A percentile compares a stretch with the other conserved stretches of the same genome.
Conservation (phyloP, 176 grass and related monocot genomes). For the Pontederia crassipes region DNA sequence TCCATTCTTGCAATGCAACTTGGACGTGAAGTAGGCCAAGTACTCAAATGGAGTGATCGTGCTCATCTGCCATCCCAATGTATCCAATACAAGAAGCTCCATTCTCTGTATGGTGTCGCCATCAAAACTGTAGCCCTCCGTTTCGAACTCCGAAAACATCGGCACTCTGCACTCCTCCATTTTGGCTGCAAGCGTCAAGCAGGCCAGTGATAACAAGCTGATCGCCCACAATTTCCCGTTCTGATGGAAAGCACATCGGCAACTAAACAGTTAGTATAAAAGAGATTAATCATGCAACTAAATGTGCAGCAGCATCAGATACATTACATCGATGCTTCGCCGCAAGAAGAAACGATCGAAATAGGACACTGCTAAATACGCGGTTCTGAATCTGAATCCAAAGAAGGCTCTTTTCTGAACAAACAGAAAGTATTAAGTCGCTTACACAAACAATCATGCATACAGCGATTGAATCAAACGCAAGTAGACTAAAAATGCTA, state of each 20-base stretch:
- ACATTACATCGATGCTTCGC: slow-evolving; percentile 60
- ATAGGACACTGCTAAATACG: slow-evolving; percentile 59
- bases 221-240: slow-evolving; percentile 57
- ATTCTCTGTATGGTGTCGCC: slow-evolving; percentile 37
- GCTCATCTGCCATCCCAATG: slow-evolving; percentile 65
- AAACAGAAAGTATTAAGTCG: slow-evolving; percentile 18
- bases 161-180: slow-evolving; percentile 75
- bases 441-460: not conserved
- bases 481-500: slow-evolving; percentile 4
- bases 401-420: slow-evolving; percentile 52
- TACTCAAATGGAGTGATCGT: slow-evolving; percentile 73
- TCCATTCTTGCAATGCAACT: slow-evolving; percentile 5
- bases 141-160: slow-evolving; percentile 38
- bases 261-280: not conserved
- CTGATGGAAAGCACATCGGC: slow-evolving; percentile 23
- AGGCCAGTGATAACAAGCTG: slow-evolving; percentile 53
- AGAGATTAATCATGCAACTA: not conserved
- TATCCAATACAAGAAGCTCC: slow-evolving; percentile 82
- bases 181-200: slow-evolving; percentile 78
- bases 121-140: slow-evolving; percentile 35
- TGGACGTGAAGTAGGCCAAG: slow-evolving; percentile 38
- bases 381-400: slow-evolving; percentile 57
- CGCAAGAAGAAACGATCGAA: slow-evolving; percentile 74
- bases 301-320: not conserved
- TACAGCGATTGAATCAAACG: not conserved